Conservation (phyloP, 2,329 filamentous ascomycete species). For the Tolypocladium tundrense region DNA sequence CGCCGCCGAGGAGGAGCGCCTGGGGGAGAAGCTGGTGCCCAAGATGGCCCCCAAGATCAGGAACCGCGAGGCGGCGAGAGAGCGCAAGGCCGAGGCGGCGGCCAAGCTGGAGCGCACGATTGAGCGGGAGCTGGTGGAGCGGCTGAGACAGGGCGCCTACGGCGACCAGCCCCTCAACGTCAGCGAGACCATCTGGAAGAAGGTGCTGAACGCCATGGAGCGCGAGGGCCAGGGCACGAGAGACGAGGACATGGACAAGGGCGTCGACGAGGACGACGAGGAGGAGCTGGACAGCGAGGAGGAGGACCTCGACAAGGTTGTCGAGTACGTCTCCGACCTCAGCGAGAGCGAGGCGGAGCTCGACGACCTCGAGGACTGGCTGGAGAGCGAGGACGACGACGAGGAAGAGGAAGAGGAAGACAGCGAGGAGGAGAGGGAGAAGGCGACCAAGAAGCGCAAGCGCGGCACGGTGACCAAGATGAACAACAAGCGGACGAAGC, state of each 20-base stretch:
- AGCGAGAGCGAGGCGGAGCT: slow-evolving; percentile 75
- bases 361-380: slow-evolving; percentile 82
- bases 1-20: slow-evolving; percentile 76
- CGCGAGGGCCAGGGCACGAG: slow-evolving; percentile 70
- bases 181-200: slow-evolving; percentile 93
- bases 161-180: slow-evolving; percentile 92
- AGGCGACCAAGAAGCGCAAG: slow-evolving; percentile 47
- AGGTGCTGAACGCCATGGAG: slow-evolving; percentile 86
- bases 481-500: slow-evolving; percentile 31
- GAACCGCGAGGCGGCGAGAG: slow-evolving; percentile 63
- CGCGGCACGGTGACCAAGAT: slow-evolving; percentile 36
- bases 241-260: slow-evolving; percentile 83
- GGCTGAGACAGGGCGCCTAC: slow-evolving; percentile 84
- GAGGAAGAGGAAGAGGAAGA: slow-evolving; percentile 50
- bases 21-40: slow-evolving; percentile 81
- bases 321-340: slow-evolving; percentile 90
- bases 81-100: slow-evolving; percentile 67
- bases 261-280: slow-evolving; percentile 69
- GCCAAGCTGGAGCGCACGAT: slow-evolving; percentile 95
- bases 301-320: slow-evolving; percentile 64
- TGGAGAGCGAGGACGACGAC: slow-evolving; percentile 59
- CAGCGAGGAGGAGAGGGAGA: slow-evolving; percentile 46
- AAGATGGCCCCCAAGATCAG: slow-evolving; percentile 86
- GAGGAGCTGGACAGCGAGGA: slow-evolving; percentile 59
- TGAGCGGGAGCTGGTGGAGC: slow-evolving; percentile 86